Evolutionary conservation across 1,284 basidiomycete genomes (phyloP).

Genomic region (Moesziomyces sp.): DNA sequence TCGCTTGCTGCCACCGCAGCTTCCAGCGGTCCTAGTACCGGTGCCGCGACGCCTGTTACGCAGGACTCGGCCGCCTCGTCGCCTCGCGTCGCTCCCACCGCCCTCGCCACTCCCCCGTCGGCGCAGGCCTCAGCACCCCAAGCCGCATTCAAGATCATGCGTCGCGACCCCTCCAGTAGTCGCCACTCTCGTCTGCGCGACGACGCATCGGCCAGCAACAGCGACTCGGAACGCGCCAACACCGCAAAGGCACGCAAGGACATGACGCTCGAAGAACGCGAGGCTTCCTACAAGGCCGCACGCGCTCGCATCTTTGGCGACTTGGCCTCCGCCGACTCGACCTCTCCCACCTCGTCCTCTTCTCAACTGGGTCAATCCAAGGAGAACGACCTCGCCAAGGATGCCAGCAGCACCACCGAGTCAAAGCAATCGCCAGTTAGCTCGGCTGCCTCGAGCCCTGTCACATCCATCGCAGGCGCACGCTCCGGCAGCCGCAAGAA

Average conservation of each 20-base stretch:
- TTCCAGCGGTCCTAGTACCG: background rate
- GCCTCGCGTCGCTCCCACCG: conserved; percentile 3
- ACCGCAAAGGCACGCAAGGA: conserved; percentile 43
- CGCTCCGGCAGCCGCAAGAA: conserved; percentile 13
- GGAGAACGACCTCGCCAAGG: background rate
- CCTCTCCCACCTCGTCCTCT: conserved; percentile 21
- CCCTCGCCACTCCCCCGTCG: background rate
- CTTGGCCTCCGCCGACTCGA: conserved; percentile 3
- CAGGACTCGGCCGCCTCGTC: conserved; percentile 19
- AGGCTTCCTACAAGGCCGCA: conserved; percentile 58
- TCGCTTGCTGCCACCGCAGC: background rate
- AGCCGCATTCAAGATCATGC: conserved; percentile 49
- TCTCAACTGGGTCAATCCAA: conserved; percentile 14
- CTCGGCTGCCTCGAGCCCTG: conserved; percentile 27
- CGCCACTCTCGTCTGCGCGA: conserved; percentile 15
- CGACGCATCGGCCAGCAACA: conserved; percentile 9
- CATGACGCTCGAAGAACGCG: conserved; percentile 61
- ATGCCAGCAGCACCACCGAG: background rate
- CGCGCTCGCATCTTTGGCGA: conserved; percentile 58
- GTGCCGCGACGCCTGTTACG: conserved; percentile 5
- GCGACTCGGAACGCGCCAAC: conserved; percentile 19
- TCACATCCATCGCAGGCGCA: conserved; percentile 14
- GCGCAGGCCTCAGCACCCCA: conserved; percentile 10
- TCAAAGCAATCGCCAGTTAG: conserved; percentile 13
- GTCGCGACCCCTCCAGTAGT: conserved; percentile 40